Conservation (phyloP, 2,329 filamentous ascomycete species). For the Venturia oleaginea region DNA sequence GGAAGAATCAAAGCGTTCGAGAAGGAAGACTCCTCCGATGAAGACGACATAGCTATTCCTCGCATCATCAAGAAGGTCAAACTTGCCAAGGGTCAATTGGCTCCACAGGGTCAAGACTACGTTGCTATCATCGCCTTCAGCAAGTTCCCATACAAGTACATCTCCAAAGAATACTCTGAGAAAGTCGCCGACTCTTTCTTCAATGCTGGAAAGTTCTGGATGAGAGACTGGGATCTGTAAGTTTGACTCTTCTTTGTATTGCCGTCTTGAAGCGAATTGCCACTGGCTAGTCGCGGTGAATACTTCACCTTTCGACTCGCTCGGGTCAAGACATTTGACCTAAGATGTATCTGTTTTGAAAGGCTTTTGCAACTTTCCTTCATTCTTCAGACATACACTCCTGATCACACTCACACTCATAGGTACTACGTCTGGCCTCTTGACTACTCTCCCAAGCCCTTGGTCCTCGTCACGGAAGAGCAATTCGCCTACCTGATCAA, state of each 20-base stretch:
- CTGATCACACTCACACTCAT: neutral
- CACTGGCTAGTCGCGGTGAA: neutral
- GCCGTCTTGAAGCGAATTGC: neutral
- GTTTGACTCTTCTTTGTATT: conserved; percentile 23
- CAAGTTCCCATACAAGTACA: conserved; percentile 51
- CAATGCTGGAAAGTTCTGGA: conserved; percentile 46
- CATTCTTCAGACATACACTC: neutral
- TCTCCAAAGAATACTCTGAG: conserved; percentile 41
- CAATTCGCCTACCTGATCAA: conserved; percentile 59
- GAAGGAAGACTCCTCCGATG: conserved; percentile 1
- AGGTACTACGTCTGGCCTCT: conserved; percentile 62
- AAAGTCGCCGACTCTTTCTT: conserved; percentile 47
- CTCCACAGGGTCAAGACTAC: conserved; percentile 26
- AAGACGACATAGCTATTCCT: neutral
- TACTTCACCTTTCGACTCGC: neutral
- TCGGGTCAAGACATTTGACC: neutral
- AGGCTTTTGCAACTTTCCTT: neutral
- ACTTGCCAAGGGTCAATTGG: conserved; percentile 25
- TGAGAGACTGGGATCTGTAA: conserved; percentile 68
- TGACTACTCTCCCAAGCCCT: conserved; percentile 39
- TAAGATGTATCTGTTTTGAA: neutral
- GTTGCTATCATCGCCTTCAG: conserved; percentile 39
- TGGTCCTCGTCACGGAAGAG: conserved; percentile 57
- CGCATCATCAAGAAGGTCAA: neutral
- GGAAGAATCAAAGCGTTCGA: neutral